Percentiles rank a stretch among this genome's conserved stretches.
phyloP scores from a whole-genome alignment of 192 early-diverging fungal genomes.

The Phlyctochytrium bullatum region DNA sequence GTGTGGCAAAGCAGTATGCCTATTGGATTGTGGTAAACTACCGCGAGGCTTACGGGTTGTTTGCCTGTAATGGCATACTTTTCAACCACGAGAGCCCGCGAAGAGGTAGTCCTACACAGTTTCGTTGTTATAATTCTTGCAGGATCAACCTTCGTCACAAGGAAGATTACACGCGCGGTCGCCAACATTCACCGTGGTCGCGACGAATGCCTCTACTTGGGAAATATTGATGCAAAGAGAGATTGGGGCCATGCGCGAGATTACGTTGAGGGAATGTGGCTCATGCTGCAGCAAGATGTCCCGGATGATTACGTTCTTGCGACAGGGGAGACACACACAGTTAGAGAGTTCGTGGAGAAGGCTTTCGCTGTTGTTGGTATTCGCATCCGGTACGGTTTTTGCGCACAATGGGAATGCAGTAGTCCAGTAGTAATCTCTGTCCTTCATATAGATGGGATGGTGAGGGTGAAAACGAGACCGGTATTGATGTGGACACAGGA shows the following conservation, averaged over 20 bases:
- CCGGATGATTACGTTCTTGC: slow-evolving; percentile 75
- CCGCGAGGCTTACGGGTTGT: slow-evolving; percentile 77
- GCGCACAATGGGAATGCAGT: no score
- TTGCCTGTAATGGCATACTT: slow-evolving; percentile 74
- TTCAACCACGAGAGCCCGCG: slow-evolving; percentile 79
- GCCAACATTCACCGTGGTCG: slow-evolving; percentile 67
- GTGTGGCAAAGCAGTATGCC: slow-evolving; percentile 76
- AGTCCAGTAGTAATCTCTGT: no score
- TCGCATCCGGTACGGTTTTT: slow-evolving; percentile 48
- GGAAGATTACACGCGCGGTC: slow-evolving; percentile 75
- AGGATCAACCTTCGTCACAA: slow-evolving; percentile 69
- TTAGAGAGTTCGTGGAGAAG: slow-evolving; percentile 73
- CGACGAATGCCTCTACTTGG: slow-evolving; percentile 68
- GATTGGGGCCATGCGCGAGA: slow-evolving; percentile 83
- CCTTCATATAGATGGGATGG: slow-evolving; percentile 28
- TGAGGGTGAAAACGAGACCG: slow-evolving; percentile 26
- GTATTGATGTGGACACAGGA: slow-evolving; percentile 24
- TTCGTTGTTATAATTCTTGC: background rate
- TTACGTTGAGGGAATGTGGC: slow-evolving; percentile 77
- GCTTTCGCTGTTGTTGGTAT: slow-evolving; percentile 62
- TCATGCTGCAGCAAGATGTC: slow-evolving; percentile 73
- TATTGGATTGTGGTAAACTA: slow-evolving; percentile 82
- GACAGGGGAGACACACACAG: slow-evolving; percentile 79
- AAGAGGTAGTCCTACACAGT: slow-evolving; percentile 47
- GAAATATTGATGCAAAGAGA: slow-evolving; percentile 75